A percentile compares a stretch with the other conserved stretches of the same genome.
Conservation (phyloP, 2,329 filamentous ascomycete species). For the Bipolaris gigantea region DNA sequence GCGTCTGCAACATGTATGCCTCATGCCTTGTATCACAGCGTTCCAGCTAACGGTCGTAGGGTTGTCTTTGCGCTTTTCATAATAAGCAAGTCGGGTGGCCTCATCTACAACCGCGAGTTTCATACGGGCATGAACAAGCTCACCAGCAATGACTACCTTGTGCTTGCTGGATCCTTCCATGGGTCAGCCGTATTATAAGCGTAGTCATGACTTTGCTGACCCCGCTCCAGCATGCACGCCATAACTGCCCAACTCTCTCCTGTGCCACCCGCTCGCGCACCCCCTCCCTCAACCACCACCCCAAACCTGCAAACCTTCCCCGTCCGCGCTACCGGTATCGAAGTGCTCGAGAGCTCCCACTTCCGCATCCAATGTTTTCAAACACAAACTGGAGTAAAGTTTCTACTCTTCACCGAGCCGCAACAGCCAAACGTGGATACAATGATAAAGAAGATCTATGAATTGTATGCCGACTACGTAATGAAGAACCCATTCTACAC, state of each 20-base stretch:
- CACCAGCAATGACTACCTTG: constrained; percentile 93
- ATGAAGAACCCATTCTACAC: constrained; percentile 99
- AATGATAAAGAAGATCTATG: constrained; percentile 83
- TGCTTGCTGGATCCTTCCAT: constrained; percentile 95
- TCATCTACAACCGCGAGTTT: constrained; percentile 96
- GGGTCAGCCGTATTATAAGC: constrained; percentile 59
- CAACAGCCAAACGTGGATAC: constrained; percentile 84
- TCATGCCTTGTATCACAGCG: neutral
- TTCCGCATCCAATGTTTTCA: constrained; percentile 96
- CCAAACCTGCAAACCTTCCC: constrained; percentile 43
- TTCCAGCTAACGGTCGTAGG: constrained; percentile 56
- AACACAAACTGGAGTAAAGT: constrained; percentile 92
- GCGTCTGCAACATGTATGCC: constrained; percentile 19
- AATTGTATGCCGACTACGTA: constrained; percentile 93
- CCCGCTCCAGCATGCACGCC: constrained; percentile 59
- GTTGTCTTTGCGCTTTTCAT: constrained; percentile 93
- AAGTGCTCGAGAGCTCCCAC: constrained; percentile 90
- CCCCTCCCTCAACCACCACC: constrained; percentile 27
- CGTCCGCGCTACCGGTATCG: constrained; percentile 69
- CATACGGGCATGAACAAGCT: constrained; percentile 84
- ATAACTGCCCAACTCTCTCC: constrained; percentile 55
- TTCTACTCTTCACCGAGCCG: constrained; percentile 90
- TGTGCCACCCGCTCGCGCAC: constrained; percentile 27
- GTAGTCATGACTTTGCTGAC: constrained; percentile 4
- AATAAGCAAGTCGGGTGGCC: constrained; percentile 96